Percentiles rank a stretch among this genome's conserved stretches.
Evolutionary conservation across 768 basidiomycete genomes (phyloP).

Genomic region (Strobilomyces echinocephalus): DNA sequence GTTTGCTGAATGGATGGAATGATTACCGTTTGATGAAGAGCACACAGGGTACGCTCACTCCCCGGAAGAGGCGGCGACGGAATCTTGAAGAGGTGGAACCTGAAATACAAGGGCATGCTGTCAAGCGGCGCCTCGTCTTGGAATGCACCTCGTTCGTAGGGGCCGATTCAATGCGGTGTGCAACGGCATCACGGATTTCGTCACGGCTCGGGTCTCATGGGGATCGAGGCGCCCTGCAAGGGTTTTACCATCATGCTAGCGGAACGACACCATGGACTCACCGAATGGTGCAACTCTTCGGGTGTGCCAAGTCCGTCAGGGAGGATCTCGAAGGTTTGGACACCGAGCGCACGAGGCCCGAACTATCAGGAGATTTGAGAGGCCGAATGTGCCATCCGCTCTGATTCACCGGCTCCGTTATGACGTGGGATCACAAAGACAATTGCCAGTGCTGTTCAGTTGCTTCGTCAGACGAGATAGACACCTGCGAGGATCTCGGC

Average conservation of each 20-base stretch:
- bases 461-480: not conserved
- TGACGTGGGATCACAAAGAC: not conserved
- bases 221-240: not conserved
- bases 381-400: not conserved
- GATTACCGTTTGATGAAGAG: not conserved
- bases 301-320: not conserved
- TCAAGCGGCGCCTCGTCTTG: not conserved
- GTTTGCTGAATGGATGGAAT: constrained; percentile 1
- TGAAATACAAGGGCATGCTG: constrained; percentile 1
- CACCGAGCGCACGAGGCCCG: not conserved
- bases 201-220: constrained; percentile 7
- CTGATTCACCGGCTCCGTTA: not conserved
- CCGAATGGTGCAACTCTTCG: not conserved
- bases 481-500: not conserved
- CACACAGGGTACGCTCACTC: not conserved
- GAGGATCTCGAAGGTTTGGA: not conserved
- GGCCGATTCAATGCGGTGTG: constrained; percentile 3
- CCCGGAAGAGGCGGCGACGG: not conserved
- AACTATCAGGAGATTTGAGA: not conserved
- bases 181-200: not conserved
- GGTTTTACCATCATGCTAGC: not conserved
- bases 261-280: not conserved
- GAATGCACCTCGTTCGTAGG: not conserved
- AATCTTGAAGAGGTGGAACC: not conserved
- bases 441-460: not conserved